A percentile compares a stretch with the other conserved stretches of the same genome.
Evolutionary conservation across 345 rosid genomes (phyloP).

Genomic region (Draba incana): DNA sequence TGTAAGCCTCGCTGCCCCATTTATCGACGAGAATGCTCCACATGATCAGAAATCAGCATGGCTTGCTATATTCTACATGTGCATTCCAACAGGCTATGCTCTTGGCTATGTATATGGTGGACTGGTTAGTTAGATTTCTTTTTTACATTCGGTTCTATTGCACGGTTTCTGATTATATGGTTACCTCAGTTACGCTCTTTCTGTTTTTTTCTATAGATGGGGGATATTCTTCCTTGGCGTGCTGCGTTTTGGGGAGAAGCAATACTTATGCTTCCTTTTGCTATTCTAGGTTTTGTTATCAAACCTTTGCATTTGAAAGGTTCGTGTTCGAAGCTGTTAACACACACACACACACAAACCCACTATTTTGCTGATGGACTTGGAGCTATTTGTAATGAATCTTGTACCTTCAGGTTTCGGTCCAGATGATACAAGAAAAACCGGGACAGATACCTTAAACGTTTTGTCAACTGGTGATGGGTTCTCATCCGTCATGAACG

Average conservation of each 20-base stretch:
- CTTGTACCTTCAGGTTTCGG: constrained; percentile 66
- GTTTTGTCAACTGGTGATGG: constrained; percentile 43
- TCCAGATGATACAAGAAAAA: constrained; percentile 50
- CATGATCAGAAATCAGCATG: constrained; percentile 79
- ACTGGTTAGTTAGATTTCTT: constrained; percentile 53
- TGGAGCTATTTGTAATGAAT: constrained; percentile 32
- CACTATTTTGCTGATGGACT: constrained; percentile 6
- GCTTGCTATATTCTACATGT: constrained; percentile 95
- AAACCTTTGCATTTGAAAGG: constrained; percentile 95
- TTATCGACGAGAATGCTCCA: constrained; percentile 96
- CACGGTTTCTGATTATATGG: constrained; percentile 11
- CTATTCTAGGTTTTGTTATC: constrained; percentile 71
- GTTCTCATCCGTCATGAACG: constrained; percentile 61
- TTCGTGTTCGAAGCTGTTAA: constrained; percentile 34
- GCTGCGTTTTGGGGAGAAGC: constrained; percentile 93
- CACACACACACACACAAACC: constrained; percentile 10
- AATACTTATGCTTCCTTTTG: constrained; percentile 88
- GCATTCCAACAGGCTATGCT: constrained; percentile 91
- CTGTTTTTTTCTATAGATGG: constrained; percentile 56
- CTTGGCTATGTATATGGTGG: constrained; percentile 93
- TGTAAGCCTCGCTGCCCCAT: constrained; percentile 96
- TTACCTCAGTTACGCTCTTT: not conserved
- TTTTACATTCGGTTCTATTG: not conserved
- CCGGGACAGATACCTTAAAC: constrained; percentile 32
- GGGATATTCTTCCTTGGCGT: constrained; percentile 73